Evolutionary conservation across 768 basidiomycete genomes (phyloP).

Genomic region (Hypsizygus marmoreus): DNA sequence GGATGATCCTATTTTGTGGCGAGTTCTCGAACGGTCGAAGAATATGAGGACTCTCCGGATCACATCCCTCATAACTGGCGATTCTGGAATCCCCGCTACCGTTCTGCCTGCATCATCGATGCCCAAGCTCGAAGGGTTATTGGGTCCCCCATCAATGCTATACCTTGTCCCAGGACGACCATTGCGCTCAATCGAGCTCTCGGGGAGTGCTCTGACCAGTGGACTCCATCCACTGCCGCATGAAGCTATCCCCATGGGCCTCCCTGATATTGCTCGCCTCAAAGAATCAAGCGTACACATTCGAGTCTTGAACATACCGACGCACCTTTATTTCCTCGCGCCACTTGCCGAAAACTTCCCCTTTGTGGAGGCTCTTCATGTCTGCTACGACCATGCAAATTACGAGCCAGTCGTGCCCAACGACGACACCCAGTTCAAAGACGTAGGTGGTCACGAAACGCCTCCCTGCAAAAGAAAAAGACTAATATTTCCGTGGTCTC

Average conservation of each 20-base stretch:
- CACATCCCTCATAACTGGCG: too few species aligned
- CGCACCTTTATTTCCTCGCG: constrained; percentile 6
- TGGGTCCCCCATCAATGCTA: constrained; percentile 3
- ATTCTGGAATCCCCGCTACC: not conserved
- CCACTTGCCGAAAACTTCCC: constrained; percentile 5
- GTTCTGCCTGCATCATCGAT: constrained; percentile 8
- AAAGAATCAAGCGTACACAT: constrained; percentile 1
- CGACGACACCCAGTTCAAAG: not conserved
- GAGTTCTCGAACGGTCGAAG: constrained; percentile 3
- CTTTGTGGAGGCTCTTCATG: not conserved
- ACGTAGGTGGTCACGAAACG: too few species aligned
- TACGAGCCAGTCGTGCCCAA: not conserved
- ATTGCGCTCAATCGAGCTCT: constrained; percentile 7
- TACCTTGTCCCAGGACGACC: constrained; percentile 8
- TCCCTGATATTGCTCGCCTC: not conserved
- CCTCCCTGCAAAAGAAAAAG: too few species aligned
- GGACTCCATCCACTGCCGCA: too few species aligned
- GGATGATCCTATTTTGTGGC: not conserved
- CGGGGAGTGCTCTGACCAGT: not conserved
- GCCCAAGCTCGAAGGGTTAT: constrained; percentile 9
- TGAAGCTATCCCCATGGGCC: not conserved
- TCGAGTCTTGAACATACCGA: constrained; percentile 1
- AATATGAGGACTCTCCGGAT: constrained; percentile 7
- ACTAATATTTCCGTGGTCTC: too few species aligned
- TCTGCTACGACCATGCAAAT: not conserved